Evolutionary conservation across 2,329 filamentous ascomycete genomes (phyloP), one percentile per base, ranked within the genome.

Genomic region (Hymenoscyphus linearis): DNA sequence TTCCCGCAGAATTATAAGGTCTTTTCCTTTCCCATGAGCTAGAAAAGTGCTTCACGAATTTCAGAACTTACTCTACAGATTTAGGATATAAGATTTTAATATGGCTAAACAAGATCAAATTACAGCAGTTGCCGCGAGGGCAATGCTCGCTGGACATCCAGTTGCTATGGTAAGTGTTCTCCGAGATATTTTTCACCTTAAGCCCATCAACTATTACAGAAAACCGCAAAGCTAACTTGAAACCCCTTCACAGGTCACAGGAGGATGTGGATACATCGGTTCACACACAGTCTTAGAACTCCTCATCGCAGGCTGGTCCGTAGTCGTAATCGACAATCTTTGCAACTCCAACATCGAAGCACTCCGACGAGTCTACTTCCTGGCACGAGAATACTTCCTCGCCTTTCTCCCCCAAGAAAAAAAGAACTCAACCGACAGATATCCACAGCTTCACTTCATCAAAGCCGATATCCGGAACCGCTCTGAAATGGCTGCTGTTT

Each of bases 231-330:
- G 18, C 22, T 6, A 50, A 25, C 18, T 50, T 0, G 44, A 10
- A 25, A n/a, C n/a, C n/a, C n/a, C n/a, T n/a, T n/a, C 9, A 4
- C 10, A 50, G 44, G 44, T 50, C 10, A 50, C 44, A 3, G 78
- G 78, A 36, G 78, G 78, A 9, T 72, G 78, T 16, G 78, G 78
- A 4, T 80, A 78, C 64, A 80, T 81, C 52, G 79, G 79, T 50
- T 79, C 76, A 26, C 79, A 81, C 67, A 80, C 79, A 1, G 75
- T 75, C 12, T 72, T 79, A 4, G 78, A 81, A 65, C 69, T 81
- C 37, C 72, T 80, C 60, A 79, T 79, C 60, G 76, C 75, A 55
- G 76, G 78, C 55, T 75, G 78, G 65, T 79, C 78, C 61, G 77
- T 80, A 26, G 71, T 81, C 31, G 68, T 74, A 34, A 64, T 74